Evolutionary conservation across 2,329 filamentous ascomycete genomes (phyloP), one percentile per base, ranked within the genome.

Genomic region (Pseudogymnoascus sp.): DNA sequence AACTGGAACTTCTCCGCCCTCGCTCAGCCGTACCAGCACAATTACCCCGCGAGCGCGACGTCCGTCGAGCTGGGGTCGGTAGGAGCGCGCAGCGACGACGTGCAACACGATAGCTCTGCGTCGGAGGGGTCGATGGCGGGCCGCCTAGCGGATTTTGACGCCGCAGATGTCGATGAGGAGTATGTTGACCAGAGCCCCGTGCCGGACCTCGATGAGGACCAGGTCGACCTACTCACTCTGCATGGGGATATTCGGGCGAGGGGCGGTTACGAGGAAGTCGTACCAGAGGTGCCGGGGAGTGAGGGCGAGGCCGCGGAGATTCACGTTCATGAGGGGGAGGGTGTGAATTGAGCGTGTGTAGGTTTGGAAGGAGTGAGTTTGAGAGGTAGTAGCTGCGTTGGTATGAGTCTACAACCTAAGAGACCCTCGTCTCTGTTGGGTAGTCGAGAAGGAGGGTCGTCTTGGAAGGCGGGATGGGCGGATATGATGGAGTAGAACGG

Each of bases 261-360:
- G 50, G 11, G 29, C n/a, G 21, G 29, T 11, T 56, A 56, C 31
- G 50, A 56, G 50, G 61, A 47, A 10, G 29, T 53, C 16, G 40
- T 47, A 6, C 42, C 61, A 10, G 29, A 29, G 24, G 42, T 33
- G 8, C 29, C 37, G 10, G 61, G 29, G 11, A 65, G 70, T 2
- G 69, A 70, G 21, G 63, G 65, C 11, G 72, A 72, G 31, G 69
- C 70, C 1, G 66, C 69, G 6, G 72, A 73, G 61, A 73, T 74
- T 47, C 72, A 73, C 66, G 64, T 74, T 21, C 69, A 69, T 47
- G 72, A 73, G 11, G 66, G 68, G 42, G 72, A 71, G 40, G 71
- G 67, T 3, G 62, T 71, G 63, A 71, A 71, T 33, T 56, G 50
- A 56, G 6, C n/a, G 29, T 14, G 50, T 1, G 59, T 59, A 68